Conservation (phyloP, 2,329 filamentous ascomycete species). For the Aspergillus quadricinctus region DNA sequence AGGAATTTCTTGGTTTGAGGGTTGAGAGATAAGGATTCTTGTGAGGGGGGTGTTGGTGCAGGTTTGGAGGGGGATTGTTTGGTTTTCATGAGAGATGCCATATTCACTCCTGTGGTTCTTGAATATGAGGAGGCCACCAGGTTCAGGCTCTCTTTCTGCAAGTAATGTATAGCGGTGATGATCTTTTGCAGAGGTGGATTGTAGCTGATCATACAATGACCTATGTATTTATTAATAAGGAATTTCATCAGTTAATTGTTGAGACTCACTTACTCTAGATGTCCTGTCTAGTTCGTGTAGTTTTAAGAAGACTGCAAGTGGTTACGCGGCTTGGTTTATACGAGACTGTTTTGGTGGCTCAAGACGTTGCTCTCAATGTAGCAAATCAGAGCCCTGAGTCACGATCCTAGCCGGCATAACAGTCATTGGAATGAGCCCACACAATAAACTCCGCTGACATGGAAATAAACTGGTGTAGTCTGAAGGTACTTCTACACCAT, state of each 20-base stretch:
- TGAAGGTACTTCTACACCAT: background rate
- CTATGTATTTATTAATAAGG: background rate
- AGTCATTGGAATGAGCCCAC: background rate
- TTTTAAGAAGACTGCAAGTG: background rate
- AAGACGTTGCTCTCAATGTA: background rate
- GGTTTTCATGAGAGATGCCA: background rate
- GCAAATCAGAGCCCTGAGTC: background rate
- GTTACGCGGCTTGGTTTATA: background rate
- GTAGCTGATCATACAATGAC: background rate
- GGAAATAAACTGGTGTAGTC: background rate
- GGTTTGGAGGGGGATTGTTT: background rate
- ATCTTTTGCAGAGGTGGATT: background rate
- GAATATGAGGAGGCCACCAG: background rate
- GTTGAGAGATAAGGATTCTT: background rate
- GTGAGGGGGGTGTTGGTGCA: background rate
- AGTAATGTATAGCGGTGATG: background rate
- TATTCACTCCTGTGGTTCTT: background rate
- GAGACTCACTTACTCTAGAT: background rate
- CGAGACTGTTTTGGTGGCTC: background rate
- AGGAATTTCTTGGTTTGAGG: constrained; percentile 27
- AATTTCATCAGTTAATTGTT: background rate
- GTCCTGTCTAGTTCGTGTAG: background rate
- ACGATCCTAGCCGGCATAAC: background rate
- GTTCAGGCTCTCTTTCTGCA: background rate
- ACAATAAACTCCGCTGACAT: too few relatives aligned